Evolutionary conservation across 2,329 filamentous ascomycete genomes (phyloP).

Genomic region (Sclerotinia subarctica): DNA sequence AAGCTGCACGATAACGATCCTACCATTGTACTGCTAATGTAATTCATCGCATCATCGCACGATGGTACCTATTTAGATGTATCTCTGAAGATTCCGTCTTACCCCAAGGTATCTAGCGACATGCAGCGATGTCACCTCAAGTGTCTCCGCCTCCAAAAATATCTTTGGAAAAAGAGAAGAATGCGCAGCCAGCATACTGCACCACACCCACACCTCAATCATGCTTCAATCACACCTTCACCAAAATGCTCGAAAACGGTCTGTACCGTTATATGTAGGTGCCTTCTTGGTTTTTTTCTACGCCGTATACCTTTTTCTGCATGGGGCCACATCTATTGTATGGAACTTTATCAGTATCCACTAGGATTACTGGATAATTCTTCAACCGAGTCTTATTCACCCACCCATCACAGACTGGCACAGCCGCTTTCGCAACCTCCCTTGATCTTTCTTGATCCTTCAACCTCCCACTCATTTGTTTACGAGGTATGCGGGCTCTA

Average conservation of each 20-base stretch:
- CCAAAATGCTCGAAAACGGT: not conserved
- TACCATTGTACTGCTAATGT: not conserved
- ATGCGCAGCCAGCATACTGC: not conserved
- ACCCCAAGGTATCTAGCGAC: not conserved
- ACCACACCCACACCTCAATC: not conserved
- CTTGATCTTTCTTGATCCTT: slow-evolving; percentile 18
- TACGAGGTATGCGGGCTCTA: slow-evolving; percentile 16
- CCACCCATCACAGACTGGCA: slow-evolving; percentile 12
- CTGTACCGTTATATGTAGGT: slow-evolving; percentile 2
- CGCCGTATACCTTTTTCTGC: not conserved
- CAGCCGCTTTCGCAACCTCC: slow-evolving; percentile 13
- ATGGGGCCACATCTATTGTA: not conserved
- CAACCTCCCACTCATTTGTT: slow-evolving; percentile 7
- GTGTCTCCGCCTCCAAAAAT: slow-evolving; percentile 14
- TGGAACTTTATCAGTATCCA: not conserved
- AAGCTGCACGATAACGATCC: not conserved
- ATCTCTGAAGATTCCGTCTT: slow-evolving; percentile 3
- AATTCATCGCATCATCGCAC: not conserved
- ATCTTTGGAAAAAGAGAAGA: slow-evolving; percentile 6
- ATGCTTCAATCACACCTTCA: not conserved
- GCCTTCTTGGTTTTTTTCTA: not conserved
- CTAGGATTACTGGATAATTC: not conserved
- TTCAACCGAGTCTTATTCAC: slow-evolving; percentile 15
- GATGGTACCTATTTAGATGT: not conserved
- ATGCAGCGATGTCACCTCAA: slow-evolving; percentile 13